Base-by-base conservation (phyloP, 2,329 filamentous ascomycete genomes). In the Penicillium oxalicum region DNA sequence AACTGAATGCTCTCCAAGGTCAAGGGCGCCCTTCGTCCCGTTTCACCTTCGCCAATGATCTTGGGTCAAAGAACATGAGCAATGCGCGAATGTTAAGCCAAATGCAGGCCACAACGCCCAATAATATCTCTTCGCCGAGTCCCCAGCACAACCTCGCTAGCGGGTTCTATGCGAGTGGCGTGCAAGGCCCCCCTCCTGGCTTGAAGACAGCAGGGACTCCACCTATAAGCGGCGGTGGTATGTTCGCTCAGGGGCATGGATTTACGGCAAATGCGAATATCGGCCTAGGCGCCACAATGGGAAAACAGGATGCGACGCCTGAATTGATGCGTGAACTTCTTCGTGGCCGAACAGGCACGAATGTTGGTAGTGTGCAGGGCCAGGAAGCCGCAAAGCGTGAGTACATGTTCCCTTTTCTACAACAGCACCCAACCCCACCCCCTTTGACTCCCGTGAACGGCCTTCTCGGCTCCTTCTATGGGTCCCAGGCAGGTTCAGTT, bases 381-480 rank as follows among this genome's bases (percentile, higher is more conserved):
- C 84, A 87, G 74, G 90, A 95, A 76, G 80, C 84, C 73, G 84
- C 84, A 83, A 95, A 95, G 89, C 90, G 90, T 95, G 90, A 95
- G 90, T 95, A 87, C 79, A 86, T 89, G 79, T 87, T 91, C 83
- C 88, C 89, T 85, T 88, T 86, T 77, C 88, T 91, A 76, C 84
- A 87, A 74, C 88, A 87, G 72, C 87, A 91, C 78, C 88, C 88
- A 76, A 86, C 85, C 75, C 87, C 86, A 77, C 85, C 77, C 84
- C 85, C 84, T 86, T 87, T 88, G 86, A 86, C 84, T 84, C 86
- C 88, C 85, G 85, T 87, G 83, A 84, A 88, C 79, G 85, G 86
- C 79, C 86, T 91, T 80, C 79, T 91, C 77, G 86, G 82, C 81
- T 87, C 88, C 81, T 88, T 93, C 79, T 94, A 94, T 79, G 88